Conservation (phyloP, 2,329 filamentous ascomycete genomes). For the Xylaria sp. region DNA sequence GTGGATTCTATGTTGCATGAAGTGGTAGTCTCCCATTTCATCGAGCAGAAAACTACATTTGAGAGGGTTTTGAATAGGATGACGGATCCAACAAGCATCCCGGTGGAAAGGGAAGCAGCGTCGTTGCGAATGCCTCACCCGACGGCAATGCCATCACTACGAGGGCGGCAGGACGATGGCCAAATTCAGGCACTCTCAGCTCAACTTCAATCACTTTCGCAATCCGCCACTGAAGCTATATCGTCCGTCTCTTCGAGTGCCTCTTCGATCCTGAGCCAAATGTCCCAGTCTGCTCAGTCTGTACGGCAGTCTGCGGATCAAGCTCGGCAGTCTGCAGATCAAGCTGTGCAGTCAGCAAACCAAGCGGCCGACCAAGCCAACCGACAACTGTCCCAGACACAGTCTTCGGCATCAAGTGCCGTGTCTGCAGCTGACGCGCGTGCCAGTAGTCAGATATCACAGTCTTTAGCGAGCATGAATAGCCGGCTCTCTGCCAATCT, state of each 20-base stretch:
- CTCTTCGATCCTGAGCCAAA: constrained; percentile 43
- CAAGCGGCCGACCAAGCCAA: constrained; percentile 46
- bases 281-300: constrained; percentile 46
- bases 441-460: constrained; percentile 41
- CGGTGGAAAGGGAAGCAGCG: constrained; percentile 39
- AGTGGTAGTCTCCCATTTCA: constrained; percentile 25
- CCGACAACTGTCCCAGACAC: constrained; percentile 45
- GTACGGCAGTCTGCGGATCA: constrained; percentile 47
- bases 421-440: constrained; percentile 41
- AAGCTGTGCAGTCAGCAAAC: constrained; percentile 44
- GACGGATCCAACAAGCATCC: constrained; percentile 30
- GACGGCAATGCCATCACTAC: constrained; percentile 39
- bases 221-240: constrained; percentile 46
- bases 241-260: constrained; percentile 47
- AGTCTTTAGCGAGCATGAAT: constrained; percentile 46
- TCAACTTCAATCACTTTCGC: constrained; percentile 45
- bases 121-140: constrained; percentile 39
- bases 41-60: constrained; percentile 27
- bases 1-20: background rate
- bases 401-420: constrained; percentile 47
- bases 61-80: constrained; percentile 36
- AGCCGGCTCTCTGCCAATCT: constrained; percentile 44
- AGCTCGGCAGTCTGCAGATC: constrained; percentile 47
- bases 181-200: constrained; percentile 47
- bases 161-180: constrained; percentile 45